Conservation (phyloP, 225 moss, liverwort and hornwort species). For the Pseudoscleropodium purum region DNA sequence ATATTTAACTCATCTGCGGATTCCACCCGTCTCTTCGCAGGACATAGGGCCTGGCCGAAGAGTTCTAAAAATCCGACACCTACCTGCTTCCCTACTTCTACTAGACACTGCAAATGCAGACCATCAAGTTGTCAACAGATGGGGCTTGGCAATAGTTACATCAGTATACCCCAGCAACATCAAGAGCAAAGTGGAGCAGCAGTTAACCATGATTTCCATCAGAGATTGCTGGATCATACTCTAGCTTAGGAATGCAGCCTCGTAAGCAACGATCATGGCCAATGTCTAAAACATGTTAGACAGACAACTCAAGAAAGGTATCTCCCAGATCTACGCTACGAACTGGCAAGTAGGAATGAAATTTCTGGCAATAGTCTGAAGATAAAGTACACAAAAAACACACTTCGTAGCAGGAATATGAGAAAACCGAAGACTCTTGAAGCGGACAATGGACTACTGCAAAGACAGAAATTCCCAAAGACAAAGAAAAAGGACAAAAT, state of each 20-base stretch:
- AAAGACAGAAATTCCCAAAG: background rate
- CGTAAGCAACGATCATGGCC: background rate
- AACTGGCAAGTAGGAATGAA: background rate
- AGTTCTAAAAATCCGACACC: conserved; percentile 56
- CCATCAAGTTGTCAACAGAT: background rate
- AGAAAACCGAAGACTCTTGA: background rate
- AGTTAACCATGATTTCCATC: background rate
- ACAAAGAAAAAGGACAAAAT: background rate
- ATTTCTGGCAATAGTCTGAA: background rate
- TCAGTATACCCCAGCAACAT: background rate
- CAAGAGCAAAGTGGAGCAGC: background rate
- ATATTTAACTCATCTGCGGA: background rate
- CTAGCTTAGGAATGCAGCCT: background rate
- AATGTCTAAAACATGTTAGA: background rate
- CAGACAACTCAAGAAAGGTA: background rate
- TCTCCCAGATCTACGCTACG: background rate
- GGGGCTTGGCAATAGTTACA: background rate
- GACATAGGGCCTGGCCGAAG: conserved; percentile 43
- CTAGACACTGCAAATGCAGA: conserved; percentile 44
- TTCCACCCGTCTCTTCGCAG: background rate
- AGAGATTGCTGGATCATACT: background rate
- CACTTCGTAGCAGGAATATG: background rate
- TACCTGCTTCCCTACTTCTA: conserved; percentile 57
- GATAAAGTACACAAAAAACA: background rate
- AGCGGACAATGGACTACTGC: background rate